Conservation (phyloP, 192 early-diverging fungal species). For the Glomus cerebriforme region DNA sequence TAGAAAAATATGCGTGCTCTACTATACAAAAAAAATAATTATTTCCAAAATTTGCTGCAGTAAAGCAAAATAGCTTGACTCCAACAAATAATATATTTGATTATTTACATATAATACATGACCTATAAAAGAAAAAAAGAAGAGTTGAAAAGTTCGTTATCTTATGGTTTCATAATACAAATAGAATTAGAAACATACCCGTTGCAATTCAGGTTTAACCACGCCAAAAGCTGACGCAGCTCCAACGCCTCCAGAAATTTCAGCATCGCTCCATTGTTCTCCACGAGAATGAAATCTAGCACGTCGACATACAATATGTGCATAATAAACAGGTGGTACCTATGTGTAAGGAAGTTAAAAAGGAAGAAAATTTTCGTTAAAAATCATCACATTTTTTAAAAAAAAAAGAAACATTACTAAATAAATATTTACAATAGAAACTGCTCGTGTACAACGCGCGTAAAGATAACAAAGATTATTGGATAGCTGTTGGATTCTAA, state of each 20-base stretch:
- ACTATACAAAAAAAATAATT: no score
- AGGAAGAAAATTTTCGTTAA: neutral
- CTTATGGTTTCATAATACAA: no score
- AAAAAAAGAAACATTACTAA: neutral
- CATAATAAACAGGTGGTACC: slow-evolving; percentile 89
- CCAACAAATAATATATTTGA: no score
- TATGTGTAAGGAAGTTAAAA: neutral
- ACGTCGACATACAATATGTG: slow-evolving; percentile 83
- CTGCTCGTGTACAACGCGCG: slow-evolving; percentile 82
- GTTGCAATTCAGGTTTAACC: slow-evolving; percentile 44
- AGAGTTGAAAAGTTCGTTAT: no score
- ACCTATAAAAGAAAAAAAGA: no score
- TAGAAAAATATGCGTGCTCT: no score
- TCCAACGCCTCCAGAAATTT: slow-evolving; percentile 14
- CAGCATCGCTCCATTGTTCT: slow-evolving; percentile 52
- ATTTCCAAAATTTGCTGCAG: no score
- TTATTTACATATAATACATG: no score
- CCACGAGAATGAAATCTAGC: slow-evolving; percentile 80
- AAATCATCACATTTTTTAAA: no score
- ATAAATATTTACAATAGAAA: slow-evolving; percentile 58
- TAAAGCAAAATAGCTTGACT: no score
- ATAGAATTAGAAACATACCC: neutral
- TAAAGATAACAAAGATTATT: slow-evolving; percentile 90
- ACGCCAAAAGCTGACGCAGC: slow-evolving; percentile 23
- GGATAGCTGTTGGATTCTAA: slow-evolving; percentile 76